A percentile compares a stretch with the other conserved stretches of the same genome.
Conservation (phyloP, 202 grass and related monocot genomes). For the Hordeum pubiflorum region DNA sequence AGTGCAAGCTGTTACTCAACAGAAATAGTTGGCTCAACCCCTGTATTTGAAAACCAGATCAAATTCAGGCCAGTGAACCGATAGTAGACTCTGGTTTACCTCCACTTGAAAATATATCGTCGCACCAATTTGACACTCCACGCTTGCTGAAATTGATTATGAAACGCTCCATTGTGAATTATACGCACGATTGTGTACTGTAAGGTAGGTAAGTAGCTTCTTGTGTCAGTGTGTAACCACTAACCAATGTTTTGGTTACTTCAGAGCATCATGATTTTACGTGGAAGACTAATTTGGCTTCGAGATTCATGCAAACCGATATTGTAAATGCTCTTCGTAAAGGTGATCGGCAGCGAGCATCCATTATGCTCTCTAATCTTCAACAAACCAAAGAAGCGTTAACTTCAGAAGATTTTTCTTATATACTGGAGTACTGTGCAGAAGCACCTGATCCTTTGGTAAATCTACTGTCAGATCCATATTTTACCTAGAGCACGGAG, state of each 20-base stretch:
- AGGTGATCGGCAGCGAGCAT: constrained; percentile 67
- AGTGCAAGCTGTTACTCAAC: neutral
- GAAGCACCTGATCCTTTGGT: constrained; percentile 72
- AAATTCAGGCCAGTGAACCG: neutral
- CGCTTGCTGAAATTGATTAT: neutral
- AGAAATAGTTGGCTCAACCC: neutral
- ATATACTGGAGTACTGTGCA: constrained; percentile 77
- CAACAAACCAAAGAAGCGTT: constrained; percentile 33
- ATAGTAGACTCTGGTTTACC: neutral
- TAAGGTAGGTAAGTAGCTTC: neutral
- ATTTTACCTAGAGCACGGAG: constrained; percentile 1
- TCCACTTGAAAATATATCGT: neutral
- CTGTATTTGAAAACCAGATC: neutral
- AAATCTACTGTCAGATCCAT: constrained; percentile 31
- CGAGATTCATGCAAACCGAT: constrained; percentile 41
- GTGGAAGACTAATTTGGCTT: constrained; percentile 18
- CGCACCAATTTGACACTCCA: neutral
- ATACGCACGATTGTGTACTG: neutral
- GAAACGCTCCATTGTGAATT: neutral
- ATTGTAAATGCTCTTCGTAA: constrained; percentile 64
- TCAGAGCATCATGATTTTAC: constrained; percentile 34
- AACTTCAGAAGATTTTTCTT: constrained; percentile 52
- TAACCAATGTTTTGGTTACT: constrained; percentile 21
- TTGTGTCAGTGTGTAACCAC: neutral
- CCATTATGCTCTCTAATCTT: constrained; percentile 53